phyloP scores from a whole-genome alignment of 2,329 filamentous ascomycete genomes.

The Beauveria rudraprayagi region DNA sequence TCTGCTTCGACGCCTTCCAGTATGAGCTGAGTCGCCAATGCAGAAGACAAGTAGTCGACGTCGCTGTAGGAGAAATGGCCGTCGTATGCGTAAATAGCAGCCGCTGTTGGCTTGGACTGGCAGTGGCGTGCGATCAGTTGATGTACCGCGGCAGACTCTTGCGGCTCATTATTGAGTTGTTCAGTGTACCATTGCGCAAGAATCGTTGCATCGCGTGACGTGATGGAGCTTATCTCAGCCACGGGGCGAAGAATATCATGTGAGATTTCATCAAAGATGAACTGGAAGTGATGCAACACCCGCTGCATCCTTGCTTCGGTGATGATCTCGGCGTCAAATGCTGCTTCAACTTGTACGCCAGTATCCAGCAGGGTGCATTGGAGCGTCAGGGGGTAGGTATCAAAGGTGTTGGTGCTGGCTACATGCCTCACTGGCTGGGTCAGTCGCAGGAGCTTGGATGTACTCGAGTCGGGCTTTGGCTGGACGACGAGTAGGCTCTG shows the following conservation, averaged over 20 bases:
- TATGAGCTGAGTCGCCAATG: slow-evolving; percentile 11
- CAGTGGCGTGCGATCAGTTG: slow-evolving; percentile 30
- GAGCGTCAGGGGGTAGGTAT: slow-evolving; percentile 11
- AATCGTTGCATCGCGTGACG: slow-evolving; percentile 10
- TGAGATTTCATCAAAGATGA: not conserved
- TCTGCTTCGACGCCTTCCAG: slow-evolving; percentile 20
- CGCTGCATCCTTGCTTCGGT: not conserved
- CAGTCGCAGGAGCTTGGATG: not conserved
- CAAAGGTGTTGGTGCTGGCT: slow-evolving; percentile 3
- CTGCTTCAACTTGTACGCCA: not conserved
- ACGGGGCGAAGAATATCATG: not conserved
- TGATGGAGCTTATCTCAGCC: not conserved
- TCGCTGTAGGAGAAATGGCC: slow-evolving; percentile 33
- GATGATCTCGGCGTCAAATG: not conserved
- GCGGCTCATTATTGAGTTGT: slow-evolving; percentile 1
- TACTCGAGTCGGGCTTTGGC: not conserved
- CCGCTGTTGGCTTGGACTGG: not conserved
- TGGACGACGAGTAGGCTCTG: slow-evolving; percentile 24
- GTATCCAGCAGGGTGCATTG: slow-evolving; percentile 1
- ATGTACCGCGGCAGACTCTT: slow-evolving; percentile 26
- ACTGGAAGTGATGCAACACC: not conserved
- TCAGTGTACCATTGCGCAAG: slow-evolving; percentile 7
- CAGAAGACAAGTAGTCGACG: slow-evolving; percentile 17
- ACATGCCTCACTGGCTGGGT: too few species aligned
- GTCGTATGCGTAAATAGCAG: slow-evolving; percentile 24